These are phyloP conservation scores for Tetraselmis striata DNA, from an alignment of 139 green algal species.

Conservation along the genomic window DNA sequence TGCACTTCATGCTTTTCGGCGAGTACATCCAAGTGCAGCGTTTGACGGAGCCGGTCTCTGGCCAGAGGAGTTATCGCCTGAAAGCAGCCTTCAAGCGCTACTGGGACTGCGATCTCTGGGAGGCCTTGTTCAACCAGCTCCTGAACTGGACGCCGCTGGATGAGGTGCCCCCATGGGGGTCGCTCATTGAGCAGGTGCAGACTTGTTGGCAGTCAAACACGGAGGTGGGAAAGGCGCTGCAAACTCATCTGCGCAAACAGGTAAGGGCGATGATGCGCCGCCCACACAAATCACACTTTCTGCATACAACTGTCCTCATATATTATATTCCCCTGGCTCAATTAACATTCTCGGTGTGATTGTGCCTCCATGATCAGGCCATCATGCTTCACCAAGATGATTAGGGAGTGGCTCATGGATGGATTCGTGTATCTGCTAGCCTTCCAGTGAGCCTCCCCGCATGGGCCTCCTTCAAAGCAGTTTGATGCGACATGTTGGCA, in stretches of 20 bases:
- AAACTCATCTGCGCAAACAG: background rate
- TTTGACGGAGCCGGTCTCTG: slow-evolving; percentile 9
- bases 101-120: slow-evolving; percentile 32
- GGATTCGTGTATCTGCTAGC: too few species aligned
- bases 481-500: too few species aligned
- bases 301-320: too few species aligned
- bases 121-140: slow-evolving; percentile 25
- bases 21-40: slow-evolving; percentile 44
- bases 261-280: background rate
- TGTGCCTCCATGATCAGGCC: too few species aligned
- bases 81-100: slow-evolving; percentile 25
- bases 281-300: too few species aligned
- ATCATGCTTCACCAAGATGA: too few species aligned
- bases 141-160: slow-evolving; percentile 19
- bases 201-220: background rate
- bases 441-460: too few species aligned
- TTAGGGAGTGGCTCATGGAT: too few species aligned
- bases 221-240: background rate
- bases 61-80: slow-evolving; percentile 14
- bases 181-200: background rate
- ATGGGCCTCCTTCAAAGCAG: too few species aligned
- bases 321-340: too few species aligned
- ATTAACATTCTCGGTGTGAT: too few species aligned
- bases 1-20: slow-evolving; percentile 40
- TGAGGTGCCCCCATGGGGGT: background rate